Conservation (phyloP, 1,284 basidiomycete species). For the Laetiporus sulphureus region DNA sequence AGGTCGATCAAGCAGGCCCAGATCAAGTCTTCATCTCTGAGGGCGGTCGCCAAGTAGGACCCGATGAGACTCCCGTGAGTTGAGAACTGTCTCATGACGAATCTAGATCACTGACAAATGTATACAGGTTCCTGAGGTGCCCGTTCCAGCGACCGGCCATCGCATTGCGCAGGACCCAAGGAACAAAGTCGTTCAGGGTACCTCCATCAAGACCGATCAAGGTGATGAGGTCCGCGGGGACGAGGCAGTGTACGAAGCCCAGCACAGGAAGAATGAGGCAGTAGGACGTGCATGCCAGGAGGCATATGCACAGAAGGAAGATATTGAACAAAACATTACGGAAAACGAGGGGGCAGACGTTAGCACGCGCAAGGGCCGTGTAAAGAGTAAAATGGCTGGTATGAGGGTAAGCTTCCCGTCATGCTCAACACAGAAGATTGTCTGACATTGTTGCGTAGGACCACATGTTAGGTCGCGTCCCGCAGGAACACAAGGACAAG, state of each 20-base stretch:
- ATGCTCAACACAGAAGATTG: neutral
- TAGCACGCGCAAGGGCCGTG: constrained; percentile 41
- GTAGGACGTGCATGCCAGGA: constrained; percentile 15
- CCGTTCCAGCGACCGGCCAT: constrained; percentile 37
- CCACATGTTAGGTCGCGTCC: constrained; percentile 43
- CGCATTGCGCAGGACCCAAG: constrained; percentile 41
- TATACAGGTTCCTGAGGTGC: constrained; percentile 36
- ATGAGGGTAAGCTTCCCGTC: constrained; percentile 22
- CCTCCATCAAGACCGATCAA: constrained; percentile 20
- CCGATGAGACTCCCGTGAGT: constrained; percentile 24
- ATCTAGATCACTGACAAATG: constrained; percentile 16
- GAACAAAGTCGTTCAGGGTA: constrained; percentile 18
- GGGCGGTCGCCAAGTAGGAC: constrained; percentile 39
- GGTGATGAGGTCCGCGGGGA: constrained; percentile 30
- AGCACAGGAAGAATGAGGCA: constrained; percentile 15
- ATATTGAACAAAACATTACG: constrained; percentile 11
- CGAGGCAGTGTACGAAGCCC: constrained; percentile 19
- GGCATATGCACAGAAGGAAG: constrained; percentile 23
- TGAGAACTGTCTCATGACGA: constrained; percentile 32
- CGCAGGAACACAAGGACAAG: constrained; percentile 55
- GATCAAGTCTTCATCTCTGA: constrained; percentile 50
- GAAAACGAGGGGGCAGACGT: constrained; percentile 33
- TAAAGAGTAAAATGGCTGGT: constrained; percentile 42
- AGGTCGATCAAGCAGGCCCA: constrained; percentile 68
- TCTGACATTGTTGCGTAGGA: constrained; percentile 26